Percentiles rank a stretch among this genome's conserved stretches.
Evolutionary conservation across 306 rosid genomes (phyloP).

Genomic region (Carpinus viminea): DNA sequence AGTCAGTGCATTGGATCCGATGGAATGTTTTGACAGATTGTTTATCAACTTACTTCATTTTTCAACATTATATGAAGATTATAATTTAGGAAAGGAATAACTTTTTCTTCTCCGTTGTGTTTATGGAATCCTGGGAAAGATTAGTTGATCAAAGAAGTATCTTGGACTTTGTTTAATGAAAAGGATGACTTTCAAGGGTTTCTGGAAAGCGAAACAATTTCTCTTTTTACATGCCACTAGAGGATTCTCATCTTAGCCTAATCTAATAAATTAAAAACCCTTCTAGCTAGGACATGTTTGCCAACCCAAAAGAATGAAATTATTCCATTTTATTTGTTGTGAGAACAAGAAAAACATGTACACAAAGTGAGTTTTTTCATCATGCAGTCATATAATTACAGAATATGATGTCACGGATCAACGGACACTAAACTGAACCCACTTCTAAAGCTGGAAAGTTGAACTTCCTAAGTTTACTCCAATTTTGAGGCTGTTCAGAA

Average conservation of each 20-base stretch:
- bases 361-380: not conserved
- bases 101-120: conserved; percentile 39
- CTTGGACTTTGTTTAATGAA: conserved; percentile 9
- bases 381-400: not conserved
- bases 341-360: too few species aligned
- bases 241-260: conserved; percentile 8
- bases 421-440: not conserved
- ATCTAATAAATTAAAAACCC: not conserved
- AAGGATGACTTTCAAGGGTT: conserved; percentile 21
- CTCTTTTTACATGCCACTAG: conserved; percentile 3
- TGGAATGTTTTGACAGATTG: conserved; percentile 43
- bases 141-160: conserved; percentile 12
- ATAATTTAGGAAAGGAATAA: conserved; percentile 42
- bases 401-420: not conserved
- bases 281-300: not conserved
- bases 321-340: too few species aligned
- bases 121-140: conserved; percentile 36
- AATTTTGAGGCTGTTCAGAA: conserved; percentile 26
- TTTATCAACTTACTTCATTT: conserved; percentile 47
- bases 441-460: not conserved
- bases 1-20: conserved; percentile 35
- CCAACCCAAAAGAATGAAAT: not conserved
- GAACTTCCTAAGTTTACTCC: not conserved
- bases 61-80: conserved; percentile 33
- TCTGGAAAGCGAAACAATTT: conserved; percentile 8